phyloP scores from a whole-genome alignment of 495 filamentous ascomycete genomes.

The Cenococcum geophilum region DNA sequence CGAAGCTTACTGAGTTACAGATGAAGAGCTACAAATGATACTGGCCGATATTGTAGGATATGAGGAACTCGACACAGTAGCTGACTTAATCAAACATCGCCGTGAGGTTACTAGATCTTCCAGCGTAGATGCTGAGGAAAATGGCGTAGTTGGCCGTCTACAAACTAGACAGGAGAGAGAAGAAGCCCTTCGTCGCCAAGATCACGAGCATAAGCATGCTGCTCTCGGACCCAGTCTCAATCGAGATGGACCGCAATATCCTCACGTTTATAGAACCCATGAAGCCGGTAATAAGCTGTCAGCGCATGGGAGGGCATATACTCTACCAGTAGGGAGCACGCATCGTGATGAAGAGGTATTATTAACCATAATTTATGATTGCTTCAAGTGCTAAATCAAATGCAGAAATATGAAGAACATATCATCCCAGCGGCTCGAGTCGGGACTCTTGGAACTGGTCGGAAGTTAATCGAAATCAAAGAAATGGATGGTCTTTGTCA shows the following conservation, averaged over 20 bases:
- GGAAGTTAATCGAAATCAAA: conserved; percentile 68
- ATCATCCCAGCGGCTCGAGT: conserved; percentile 74
- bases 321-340: conserved; percentile 34
- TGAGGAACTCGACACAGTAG: conserved; percentile 83
- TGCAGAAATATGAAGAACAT: conserved; percentile 74
- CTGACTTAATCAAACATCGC: conserved; percentile 71
- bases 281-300: conserved; percentile 77
- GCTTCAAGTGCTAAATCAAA: too few relatives aligned
- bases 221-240: conserved; percentile 56
- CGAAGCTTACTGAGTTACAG: conserved; percentile 39
- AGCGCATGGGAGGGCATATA: conserved; percentile 68
- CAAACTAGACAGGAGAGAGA: conserved; percentile 73
- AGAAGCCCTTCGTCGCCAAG: conserved; percentile 62
- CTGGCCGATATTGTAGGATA: conserved; percentile 90
- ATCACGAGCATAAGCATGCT: conserved; percentile 76
- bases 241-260: conserved; percentile 64
- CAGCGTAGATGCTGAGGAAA: conserved; percentile 38
- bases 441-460: conserved; percentile 62
- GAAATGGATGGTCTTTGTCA: conserved; percentile 85
- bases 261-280: conserved; percentile 83
- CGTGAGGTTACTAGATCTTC: conserved; percentile 50
- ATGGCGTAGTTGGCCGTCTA: conserved; percentile 54
- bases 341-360: conserved; percentile 29
- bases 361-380: too few relatives aligned
- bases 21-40: conserved; percentile 80